Evolutionary conservation across 257 asterid species (phyloP).

Genomic region (Gentiana macrophylla): DNA sequence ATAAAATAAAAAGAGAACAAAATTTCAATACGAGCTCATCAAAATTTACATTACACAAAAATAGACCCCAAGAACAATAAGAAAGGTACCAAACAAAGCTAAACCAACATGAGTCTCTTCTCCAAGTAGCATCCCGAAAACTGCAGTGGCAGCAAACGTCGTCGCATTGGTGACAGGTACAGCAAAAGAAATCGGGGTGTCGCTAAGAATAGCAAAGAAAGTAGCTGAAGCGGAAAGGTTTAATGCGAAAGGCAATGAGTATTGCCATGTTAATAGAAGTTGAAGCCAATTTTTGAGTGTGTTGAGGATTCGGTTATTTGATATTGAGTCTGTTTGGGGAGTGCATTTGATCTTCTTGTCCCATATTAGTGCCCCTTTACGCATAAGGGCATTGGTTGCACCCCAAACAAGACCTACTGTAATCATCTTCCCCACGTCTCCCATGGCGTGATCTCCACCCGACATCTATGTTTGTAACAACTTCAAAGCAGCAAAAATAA

Average conservation of each 20-base stretch:
- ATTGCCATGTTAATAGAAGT: constrained; percentile 77
- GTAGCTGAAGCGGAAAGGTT: constrained; percentile 81
- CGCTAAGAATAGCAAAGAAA: constrained; percentile 67
- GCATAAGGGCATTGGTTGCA: constrained; percentile 84
- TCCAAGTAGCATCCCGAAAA: constrained; percentile 71
- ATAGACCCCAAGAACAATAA: constrained; percentile 60
- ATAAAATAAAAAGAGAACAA: no score
- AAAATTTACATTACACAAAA: constrained; percentile 33
- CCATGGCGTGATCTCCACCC: constrained; percentile 14
- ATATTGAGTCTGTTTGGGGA: constrained; percentile 41
- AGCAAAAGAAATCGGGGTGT: constrained; percentile 70
- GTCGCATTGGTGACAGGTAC: constrained; percentile 91
- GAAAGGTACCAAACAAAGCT: constrained; percentile 65
- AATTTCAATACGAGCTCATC: no score
- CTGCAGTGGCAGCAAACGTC: constrained; percentile 90
- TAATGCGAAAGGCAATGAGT: constrained; percentile 59
- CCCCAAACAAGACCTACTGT: constrained; percentile 95
- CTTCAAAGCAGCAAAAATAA: no score
- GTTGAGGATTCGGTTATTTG: constrained; percentile 11
- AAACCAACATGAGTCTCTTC: constrained; percentile 59
- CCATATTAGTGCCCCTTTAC: constrained; percentile 74
- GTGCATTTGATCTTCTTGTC: constrained; percentile 55
- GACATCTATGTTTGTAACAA: no score
- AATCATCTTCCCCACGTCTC: constrained; percentile 77
- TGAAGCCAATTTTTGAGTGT: constrained; percentile 58